Evolutionary conservation across 2,329 filamentous ascomycete species (phyloP).

Genomic region (Ceratocystis cacaofunesta): DNA sequence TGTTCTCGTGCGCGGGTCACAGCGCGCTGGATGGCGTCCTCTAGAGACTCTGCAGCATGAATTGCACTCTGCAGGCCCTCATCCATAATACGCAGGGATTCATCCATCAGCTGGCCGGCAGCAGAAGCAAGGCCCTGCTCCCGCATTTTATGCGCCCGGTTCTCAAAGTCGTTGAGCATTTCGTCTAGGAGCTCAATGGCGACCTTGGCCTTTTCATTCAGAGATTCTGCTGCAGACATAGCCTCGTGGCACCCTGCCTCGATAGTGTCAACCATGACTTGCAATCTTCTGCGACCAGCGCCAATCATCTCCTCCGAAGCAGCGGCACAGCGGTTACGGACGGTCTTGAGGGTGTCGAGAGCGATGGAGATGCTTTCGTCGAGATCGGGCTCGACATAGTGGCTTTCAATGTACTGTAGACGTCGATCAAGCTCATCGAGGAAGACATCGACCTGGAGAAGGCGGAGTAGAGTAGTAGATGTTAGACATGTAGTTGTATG

Average conservation of each 20-base stretch:
- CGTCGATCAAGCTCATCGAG: constrained; percentile 74
- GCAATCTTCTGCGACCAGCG: constrained; percentile 66
- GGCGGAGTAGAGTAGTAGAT: background rate
- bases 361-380: constrained; percentile 74
- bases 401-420: constrained; percentile 76
- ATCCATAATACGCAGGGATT: constrained; percentile 62
- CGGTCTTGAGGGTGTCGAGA: constrained; percentile 71
- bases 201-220: constrained; percentile 83
- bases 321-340: constrained; percentile 74
- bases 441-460: constrained; percentile 55
- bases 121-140: constrained; percentile 56
- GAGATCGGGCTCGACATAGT: constrained; percentile 59
- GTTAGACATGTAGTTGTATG: background rate
- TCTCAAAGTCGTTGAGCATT: constrained; percentile 75
- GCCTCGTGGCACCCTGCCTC: constrained; percentile 80
- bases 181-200: constrained; percentile 75
- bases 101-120: constrained; percentile 61
- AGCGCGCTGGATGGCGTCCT: constrained; percentile 71
- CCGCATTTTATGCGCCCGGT: constrained; percentile 61
- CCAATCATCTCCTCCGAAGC: constrained; percentile 84
- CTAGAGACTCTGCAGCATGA: constrained; percentile 64
- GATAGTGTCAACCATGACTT: constrained; percentile 82
- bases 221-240: constrained; percentile 64
- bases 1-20: constrained; percentile 60
- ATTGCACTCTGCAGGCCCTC: constrained; percentile 71